phyloP scores from a whole-genome alignment of 1,139 yeast genomes.

The Yamadazyma trypodendri region DNA sequence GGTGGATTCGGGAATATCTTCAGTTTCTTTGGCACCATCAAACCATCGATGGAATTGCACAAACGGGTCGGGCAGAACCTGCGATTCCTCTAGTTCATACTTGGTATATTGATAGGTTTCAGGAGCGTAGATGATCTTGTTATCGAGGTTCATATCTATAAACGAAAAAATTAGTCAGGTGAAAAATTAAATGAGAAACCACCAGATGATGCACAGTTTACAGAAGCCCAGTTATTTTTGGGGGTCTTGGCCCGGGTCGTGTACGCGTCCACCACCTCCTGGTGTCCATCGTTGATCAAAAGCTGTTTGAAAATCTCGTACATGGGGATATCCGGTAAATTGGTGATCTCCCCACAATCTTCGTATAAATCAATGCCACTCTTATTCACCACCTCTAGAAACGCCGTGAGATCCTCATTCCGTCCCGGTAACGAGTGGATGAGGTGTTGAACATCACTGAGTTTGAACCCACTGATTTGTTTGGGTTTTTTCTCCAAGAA shows the following conservation, averaged over 20 bases:
- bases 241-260: slow-evolving; percentile 18
- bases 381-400: slow-evolving; percentile 3
- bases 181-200: slow-evolving; percentile 17
- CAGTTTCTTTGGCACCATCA: slow-evolving; percentile 58
- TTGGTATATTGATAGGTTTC: slow-evolving; percentile 86
- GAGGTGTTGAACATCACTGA: slow-evolving; percentile 46
- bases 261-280: slow-evolving; percentile 26
- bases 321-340: slow-evolving; percentile 51
- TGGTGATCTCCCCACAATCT: slow-evolving; percentile 43
- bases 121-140: slow-evolving; percentile 62
- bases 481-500: slow-evolving; percentile 66
- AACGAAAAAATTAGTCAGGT: slow-evolving; percentile 6
- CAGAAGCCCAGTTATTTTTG: slow-evolving; percentile 26
- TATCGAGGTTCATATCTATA: slow-evolving; percentile 12
- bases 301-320: slow-evolving; percentile 56
- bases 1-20: slow-evolving; percentile 70
- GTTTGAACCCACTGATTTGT: slow-evolving; percentile 79
- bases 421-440: slow-evolving; percentile 26
- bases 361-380: slow-evolving; percentile 28
- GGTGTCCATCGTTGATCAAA: slow-evolving; percentile 32
- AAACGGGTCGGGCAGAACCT: slow-evolving; percentile 62
- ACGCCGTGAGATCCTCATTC: slow-evolving; percentile 10
- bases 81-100: slow-evolving; percentile 53
- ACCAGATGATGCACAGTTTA: slow-evolving; percentile 6
- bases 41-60: slow-evolving; percentile 84